Evolutionary conservation across 2,329 filamentous ascomycete species (phyloP).

Genomic region (Zopfia rhizophila): DNA sequence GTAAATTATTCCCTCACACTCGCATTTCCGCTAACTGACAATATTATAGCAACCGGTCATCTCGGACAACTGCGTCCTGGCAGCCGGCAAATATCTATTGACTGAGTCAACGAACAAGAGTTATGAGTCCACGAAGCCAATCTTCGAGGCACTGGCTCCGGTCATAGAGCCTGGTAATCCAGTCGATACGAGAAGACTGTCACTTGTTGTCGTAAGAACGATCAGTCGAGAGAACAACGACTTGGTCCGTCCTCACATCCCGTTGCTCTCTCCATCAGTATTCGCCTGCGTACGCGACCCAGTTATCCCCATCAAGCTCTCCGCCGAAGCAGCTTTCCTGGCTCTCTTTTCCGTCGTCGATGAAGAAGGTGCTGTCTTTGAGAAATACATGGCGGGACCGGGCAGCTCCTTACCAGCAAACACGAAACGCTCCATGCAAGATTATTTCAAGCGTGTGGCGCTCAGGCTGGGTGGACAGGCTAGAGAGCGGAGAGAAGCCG

Average conservation of each 20-base stretch:
- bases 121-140: slow-evolving; percentile 79
- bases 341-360: slow-evolving; percentile 90
- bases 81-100: slow-evolving; percentile 89
- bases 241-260: slow-evolving; percentile 81
- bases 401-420: slow-evolving; percentile 72
- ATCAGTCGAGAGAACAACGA: slow-evolving; percentile 82
- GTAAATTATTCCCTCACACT: slow-evolving; percentile 63
- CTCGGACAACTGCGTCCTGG: slow-evolving; percentile 87
- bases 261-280: slow-evolving; percentile 81
- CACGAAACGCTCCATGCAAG: slow-evolving; percentile 88
- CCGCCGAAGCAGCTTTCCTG: slow-evolving; percentile 93
- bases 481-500: slow-evolving; percentile 87
- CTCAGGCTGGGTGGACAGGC: slow-evolving; percentile 86
- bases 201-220: slow-evolving; percentile 88
- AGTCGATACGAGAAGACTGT: slow-evolving; percentile 83
- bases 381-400: slow-evolving; percentile 83
- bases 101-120: slow-evolving; percentile 70
- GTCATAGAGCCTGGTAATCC: slow-evolving; percentile 81
- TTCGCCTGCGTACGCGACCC: slow-evolving; percentile 91
- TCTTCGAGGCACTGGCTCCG: slow-evolving; percentile 81
- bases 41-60: slow-evolving; percentile 74
- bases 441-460: slow-evolving; percentile 97
- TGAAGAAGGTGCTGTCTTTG: slow-evolving; percentile 85
- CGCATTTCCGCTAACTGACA: slow-evolving; percentile 25
- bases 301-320: slow-evolving; percentile 94